Evolutionary conservation across 345 rosid genomes (phyloP).

Genomic region (Acer campestre): DNA sequence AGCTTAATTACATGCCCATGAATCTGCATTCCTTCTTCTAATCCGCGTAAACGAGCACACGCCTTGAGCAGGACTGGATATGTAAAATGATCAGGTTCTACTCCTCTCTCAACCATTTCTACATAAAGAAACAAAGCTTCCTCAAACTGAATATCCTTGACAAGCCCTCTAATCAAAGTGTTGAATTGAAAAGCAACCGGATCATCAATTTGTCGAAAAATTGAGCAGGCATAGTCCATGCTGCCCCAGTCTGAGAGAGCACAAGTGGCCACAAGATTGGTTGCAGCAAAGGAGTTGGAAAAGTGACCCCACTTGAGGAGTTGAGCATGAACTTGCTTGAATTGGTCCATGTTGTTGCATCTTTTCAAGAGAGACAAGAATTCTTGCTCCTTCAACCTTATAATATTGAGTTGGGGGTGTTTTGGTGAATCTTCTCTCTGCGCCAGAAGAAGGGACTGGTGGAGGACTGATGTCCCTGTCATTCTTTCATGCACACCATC

Average conservation of each 20-base stretch:
- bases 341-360: conserved; percentile 51
- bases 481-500: conserved; percentile 34
- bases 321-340: conserved; percentile 55
- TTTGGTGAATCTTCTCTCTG: conserved; percentile 26
- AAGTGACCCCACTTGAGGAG: conserved; percentile 43
- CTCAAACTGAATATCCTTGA: conserved; percentile 24
- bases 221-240: conserved; percentile 38
- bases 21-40: conserved; percentile 40
- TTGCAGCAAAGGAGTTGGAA: conserved; percentile 32
- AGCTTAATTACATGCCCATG: conserved; percentile 35
- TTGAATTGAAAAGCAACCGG: conserved; percentile 41
- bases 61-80: conserved; percentile 40
- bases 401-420: conserved; percentile 26
- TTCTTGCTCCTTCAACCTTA: conserved; percentile 50
- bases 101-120: conserved; percentile 39
- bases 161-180: conserved; percentile 38
- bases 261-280: conserved; percentile 42
- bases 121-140: conserved; percentile 27
- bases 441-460: conserved; percentile 27
- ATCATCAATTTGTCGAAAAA: conserved; percentile 31
- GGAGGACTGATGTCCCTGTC: conserved; percentile 40
- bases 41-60: conserved; percentile 29
- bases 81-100: conserved; percentile 39
- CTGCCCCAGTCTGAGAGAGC: conserved; percentile 44
- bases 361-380: conserved; percentile 53